Base-by-base conservation (phyloP, 2,329 filamentous ascomycete species). In the Alternaria triticina region DNA sequence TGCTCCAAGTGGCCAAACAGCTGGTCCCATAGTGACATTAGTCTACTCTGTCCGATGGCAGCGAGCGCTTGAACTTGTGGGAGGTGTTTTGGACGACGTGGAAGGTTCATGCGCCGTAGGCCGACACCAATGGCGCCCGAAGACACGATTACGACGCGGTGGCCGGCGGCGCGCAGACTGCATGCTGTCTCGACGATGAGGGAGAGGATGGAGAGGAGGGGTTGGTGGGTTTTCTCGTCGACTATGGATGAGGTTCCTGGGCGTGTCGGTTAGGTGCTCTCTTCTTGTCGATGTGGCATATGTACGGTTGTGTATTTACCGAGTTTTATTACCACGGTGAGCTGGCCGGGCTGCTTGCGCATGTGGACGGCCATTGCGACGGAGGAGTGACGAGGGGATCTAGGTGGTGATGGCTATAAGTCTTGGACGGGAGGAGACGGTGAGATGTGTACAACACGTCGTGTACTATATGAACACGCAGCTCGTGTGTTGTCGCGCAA, bases 191-290 rank as follows among this genome's bases (percentile, higher is more conserved):
- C 94, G 68, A 98, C 96, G 69, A 99, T 97, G 64, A 95, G 85
- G 64, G 92, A 94, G 60, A 99, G 85, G 71, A 94, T 97, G 5
- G 94, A 96, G 43, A 99, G 87, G 36, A 97, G 88, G 4, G 96
- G 96, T 77, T 97, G 93, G 82, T 97, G 96, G 22, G 93, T 97
- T 77, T 90, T 91, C 80, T 99, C 96, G 82, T 98, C 93, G 69
- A 99, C 94, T 71, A 99, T 98, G n/a, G 96, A 98, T 81, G 94
- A 97, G 50, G 96, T 98, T 74, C 96, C 96, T 99, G 71, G 11
- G 56, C 54, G 55, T 61, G 68, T 76, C 71, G 74, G 74, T 77
- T 72, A 74, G 74, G 71, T 57, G 64, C 63, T 70, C 70, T 69
- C 65, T 61, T 64, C 63, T 59, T 62, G 28, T 56, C 58, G 67